Evolutionary conservation across 192 early-diverging fungal genomes (phyloP).

Genomic region (Coemansia sp.): DNA sequence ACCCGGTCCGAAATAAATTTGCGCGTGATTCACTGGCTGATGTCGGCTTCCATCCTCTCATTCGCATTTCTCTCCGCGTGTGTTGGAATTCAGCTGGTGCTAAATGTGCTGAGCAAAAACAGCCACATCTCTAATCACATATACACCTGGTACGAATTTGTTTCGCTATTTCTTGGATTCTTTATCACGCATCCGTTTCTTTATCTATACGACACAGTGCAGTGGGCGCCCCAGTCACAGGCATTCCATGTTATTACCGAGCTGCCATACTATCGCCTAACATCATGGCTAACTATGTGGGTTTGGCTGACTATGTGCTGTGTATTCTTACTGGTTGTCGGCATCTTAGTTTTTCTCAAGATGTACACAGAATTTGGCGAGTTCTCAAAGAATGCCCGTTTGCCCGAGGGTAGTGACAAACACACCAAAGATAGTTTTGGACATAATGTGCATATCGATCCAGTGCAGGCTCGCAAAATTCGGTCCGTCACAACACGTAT

Average conservation of each 20-base stretch:
- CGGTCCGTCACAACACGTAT: slow-evolving; percentile 17
- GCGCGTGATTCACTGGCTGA: slow-evolving; percentile 44
- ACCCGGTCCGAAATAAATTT: slow-evolving; percentile 25
- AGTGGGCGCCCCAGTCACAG: slow-evolving; percentile 29
- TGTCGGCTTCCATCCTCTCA: slow-evolving; percentile 33
- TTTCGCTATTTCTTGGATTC: slow-evolving; percentile 33
- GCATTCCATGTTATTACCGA: slow-evolving; percentile 32
- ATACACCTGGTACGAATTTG: slow-evolving; percentile 29
- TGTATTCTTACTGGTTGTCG: slow-evolving; percentile 11
- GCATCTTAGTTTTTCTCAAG: background rate
- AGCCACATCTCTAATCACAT: slow-evolving; percentile 15
- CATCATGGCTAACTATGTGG: slow-evolving; percentile 47
- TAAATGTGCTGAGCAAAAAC: slow-evolving; percentile 5
- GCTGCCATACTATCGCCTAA: slow-evolving; percentile 20
- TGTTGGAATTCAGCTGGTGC: slow-evolving; percentile 23
- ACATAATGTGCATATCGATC: background rate
- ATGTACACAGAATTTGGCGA: background rate
- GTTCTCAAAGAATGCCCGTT: background rate
- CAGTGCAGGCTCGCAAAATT: slow-evolving; percentile 7
- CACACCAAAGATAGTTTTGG: background rate
- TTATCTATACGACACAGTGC: slow-evolving; percentile 33
- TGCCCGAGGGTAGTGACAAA: background rate
- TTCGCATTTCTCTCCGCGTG: slow-evolving; percentile 31
- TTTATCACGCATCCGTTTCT: slow-evolving; percentile 39
- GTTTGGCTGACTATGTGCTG: slow-evolving; percentile 29